Evolutionary conservation across 495 filamentous ascomycete species (phyloP).

Genomic region (Trichocladium antarcticum): DNA sequence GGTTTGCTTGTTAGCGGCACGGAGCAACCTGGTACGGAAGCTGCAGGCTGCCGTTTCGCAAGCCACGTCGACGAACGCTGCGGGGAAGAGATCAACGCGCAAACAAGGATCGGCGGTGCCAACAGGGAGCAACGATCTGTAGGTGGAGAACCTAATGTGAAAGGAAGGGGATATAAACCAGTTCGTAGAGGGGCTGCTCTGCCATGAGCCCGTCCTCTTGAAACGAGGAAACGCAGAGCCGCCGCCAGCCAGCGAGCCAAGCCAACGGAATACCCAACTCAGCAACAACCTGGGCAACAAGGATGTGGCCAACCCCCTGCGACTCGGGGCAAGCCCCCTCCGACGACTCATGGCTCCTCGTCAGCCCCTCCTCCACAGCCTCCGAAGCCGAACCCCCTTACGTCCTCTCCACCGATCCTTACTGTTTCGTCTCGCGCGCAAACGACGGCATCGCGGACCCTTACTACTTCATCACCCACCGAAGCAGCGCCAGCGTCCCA

Average conservation of each 20-base stretch:
- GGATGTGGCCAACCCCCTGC: neutral
- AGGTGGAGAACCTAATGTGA: neutral
- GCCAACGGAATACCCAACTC: too few relatives aligned
- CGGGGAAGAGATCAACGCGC: neutral
- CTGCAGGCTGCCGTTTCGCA: conserved; percentile 5
- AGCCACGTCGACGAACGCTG: conserved; percentile 6
- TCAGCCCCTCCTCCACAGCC: neutral
- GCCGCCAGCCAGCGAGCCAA: too few relatives aligned
- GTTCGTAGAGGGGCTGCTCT: too few relatives aligned
- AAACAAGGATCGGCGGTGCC: neutral
- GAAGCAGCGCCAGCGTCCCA: neutral
- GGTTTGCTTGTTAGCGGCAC: neutral
- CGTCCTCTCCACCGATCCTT: neutral
- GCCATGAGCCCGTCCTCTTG: too few relatives aligned
- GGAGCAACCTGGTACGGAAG: neutral
- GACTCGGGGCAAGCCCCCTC: neutral
- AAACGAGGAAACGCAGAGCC: too few relatives aligned
- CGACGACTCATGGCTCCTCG: neutral
- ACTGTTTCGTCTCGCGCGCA: too few relatives aligned
- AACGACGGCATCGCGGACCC: neutral
- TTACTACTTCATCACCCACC: neutral
- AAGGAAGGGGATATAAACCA: neutral
- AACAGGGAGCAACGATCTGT: neutral
- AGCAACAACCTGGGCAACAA: neutral
- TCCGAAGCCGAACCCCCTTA: neutral